Percentiles rank a stretch among this genome's conserved stretches.
phyloP scores from a whole-genome alignment of 192 early-diverging fungal genomes.

The Coemansia furcata region DNA sequence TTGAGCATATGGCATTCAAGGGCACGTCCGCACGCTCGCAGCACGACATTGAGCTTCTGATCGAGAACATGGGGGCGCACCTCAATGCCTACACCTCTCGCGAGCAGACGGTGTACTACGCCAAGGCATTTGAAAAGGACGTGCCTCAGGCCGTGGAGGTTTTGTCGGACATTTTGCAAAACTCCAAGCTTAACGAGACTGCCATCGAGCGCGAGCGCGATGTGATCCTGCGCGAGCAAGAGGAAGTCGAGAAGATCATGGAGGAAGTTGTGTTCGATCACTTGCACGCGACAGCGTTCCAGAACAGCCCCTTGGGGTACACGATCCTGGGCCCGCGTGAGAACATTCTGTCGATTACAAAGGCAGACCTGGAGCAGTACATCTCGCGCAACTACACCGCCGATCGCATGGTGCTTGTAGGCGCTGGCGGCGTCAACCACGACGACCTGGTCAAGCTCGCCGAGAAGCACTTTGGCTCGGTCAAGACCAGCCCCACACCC shows the following conservation, averaged over 20 bases:
- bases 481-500: constrained; percentile 61
- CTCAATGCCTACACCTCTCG: constrained; percentile 98
- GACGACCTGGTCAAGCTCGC: constrained; percentile 90
- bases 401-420: constrained; percentile 95
- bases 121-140: constrained; percentile 88
- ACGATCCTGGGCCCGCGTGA: constrained; percentile 94
- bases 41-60: constrained; percentile 87
- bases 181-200: constrained; percentile 74
- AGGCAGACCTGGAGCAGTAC: constrained; percentile 83
- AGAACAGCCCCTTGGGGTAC: constrained; percentile 80
- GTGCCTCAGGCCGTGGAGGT: constrained; percentile 88
- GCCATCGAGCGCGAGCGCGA: constrained; percentile 97
- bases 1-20: constrained; percentile 99
- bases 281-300: constrained; percentile 93
- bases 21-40: constrained; percentile 87
- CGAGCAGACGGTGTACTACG: constrained; percentile 99
- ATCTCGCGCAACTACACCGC: constrained; percentile 94
- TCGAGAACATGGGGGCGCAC: constrained; percentile 98
- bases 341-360: constrained; percentile 89
- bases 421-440: constrained; percentile 90
- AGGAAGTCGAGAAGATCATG: constrained; percentile 89
- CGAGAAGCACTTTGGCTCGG: constrained; percentile 84
- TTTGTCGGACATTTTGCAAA: constrained; percentile 92
- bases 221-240: constrained; percentile 93
- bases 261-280: constrained; percentile 99